These are phyloP conservation scores for Botryotinia convoluta DNA, from an alignment of 2,329 filamentous ascomycete species.

Conservation along the genomic window DNA sequence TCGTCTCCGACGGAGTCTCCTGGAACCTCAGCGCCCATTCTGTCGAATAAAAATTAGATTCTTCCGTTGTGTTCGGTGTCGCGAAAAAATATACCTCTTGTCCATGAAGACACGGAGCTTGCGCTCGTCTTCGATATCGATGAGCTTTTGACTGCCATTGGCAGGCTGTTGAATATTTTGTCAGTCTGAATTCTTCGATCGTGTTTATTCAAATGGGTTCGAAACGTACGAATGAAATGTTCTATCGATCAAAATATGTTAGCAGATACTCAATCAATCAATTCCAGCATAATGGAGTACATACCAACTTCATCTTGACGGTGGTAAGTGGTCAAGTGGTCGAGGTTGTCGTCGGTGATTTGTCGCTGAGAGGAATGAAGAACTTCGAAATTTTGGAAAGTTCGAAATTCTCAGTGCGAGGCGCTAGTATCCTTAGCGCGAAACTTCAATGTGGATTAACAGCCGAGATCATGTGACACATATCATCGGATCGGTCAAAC, in stretches of 20 bases:
- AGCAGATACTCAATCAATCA: conserved; percentile 25
- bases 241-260: conserved; percentile 30
- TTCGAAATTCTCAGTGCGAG: conserved; percentile 17
- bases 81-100: conserved; percentile 62
- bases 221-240: conserved; percentile 38
- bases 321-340: conserved; percentile 21
- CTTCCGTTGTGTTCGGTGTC: not conserved
- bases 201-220: not conserved
- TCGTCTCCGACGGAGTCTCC: conserved; percentile 96
- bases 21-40: conserved; percentile 88
- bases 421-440: conserved; percentile 14
- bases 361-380: conserved; percentile 17
- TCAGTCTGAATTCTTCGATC: conserved; percentile 23
- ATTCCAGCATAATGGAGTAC: conserved; percentile 17
- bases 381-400: conserved; percentile 13
- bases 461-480: conserved; percentile 14
- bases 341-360: conserved; percentile 23
- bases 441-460: not conserved
- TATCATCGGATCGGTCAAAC: not conserved
- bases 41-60: conserved; percentile 28
- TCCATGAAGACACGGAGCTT: conserved; percentile 99
- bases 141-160: conserved; percentile 99
- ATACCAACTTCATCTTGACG: conserved; percentile 39
- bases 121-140: conserved; percentile 99
- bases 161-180: conserved; percentile 56